A percentile compares a stretch with the other conserved stretches of the same genome.
Conservation (phyloP, 2,329 filamentous ascomycete genomes). For the Nothomitra cinnamomea region DNA sequence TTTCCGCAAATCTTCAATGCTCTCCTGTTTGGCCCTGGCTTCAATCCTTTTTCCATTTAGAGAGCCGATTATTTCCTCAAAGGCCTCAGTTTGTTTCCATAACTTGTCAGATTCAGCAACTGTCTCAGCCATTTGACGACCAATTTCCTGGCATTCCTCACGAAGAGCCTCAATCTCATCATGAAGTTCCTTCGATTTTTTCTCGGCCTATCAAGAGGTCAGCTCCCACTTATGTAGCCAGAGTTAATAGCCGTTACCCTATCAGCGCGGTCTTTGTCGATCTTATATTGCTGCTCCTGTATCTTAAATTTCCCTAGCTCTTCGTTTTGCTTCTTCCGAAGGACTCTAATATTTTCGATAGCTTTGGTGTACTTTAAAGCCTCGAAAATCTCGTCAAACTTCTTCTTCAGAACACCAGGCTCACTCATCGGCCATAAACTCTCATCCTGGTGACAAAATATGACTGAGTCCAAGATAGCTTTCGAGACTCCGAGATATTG, state of each 20-base stretch:
- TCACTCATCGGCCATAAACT: slow-evolving; percentile 94
- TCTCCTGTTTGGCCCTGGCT: slow-evolving; percentile 50
- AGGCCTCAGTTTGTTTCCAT: slow-evolving; percentile 56
- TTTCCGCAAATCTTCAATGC: slow-evolving; percentile 49
- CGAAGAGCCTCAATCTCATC: slow-evolving; percentile 46
- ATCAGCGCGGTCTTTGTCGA: slow-evolving; percentile 71
- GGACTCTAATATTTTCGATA: slow-evolving; percentile 80
- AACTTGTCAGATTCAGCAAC: slow-evolving; percentile 41
- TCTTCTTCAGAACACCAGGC: slow-evolving; percentile 70
- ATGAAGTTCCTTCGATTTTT: slow-evolving; percentile 45
- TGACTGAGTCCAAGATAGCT: slow-evolving; percentile 82
- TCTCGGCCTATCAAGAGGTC: slow-evolving; percentile 31
- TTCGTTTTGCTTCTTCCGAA: slow-evolving; percentile 69
- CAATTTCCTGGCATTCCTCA: slow-evolving; percentile 40
- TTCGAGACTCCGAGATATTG: slow-evolving; percentile 76
- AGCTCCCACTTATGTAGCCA: background rate
- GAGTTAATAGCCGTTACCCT: slow-evolving; percentile 25
- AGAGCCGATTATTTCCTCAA: slow-evolving; percentile 55
- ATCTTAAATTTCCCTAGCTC: slow-evolving; percentile 57
- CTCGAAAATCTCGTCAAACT: slow-evolving; percentile 96
- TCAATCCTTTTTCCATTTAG: slow-evolving; percentile 63
- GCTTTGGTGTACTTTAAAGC: slow-evolving; percentile 94
- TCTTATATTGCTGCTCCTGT: slow-evolving; percentile 60
- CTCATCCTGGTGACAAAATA: slow-evolving; percentile 98
- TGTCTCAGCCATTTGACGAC: slow-evolving; percentile 43